phyloP scores from a whole-genome alignment of 768 basidiomycete species.

The Daedalea quercina region DNA sequence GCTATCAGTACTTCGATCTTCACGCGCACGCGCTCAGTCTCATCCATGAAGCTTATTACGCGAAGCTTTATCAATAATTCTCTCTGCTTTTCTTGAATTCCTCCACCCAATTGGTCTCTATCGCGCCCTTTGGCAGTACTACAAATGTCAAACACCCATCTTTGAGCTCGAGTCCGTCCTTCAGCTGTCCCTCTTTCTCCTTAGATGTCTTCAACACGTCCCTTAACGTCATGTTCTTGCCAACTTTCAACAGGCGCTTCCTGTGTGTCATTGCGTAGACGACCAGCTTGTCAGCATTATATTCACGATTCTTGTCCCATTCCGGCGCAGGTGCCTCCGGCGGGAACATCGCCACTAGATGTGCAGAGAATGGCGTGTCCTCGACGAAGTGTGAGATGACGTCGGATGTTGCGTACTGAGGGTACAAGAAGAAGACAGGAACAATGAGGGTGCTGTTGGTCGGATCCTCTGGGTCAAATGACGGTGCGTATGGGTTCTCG shows the following conservation, averaged over 20 bases:
- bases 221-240: slow-evolving; percentile 80
- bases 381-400: slow-evolving; percentile 83
- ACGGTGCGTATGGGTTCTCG: slow-evolving; percentile 52
- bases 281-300: slow-evolving; percentile 53
- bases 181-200: slow-evolving; percentile 48
- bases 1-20: too few relatives aligned
- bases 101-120: slow-evolving; percentile 81
- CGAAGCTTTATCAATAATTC: not conserved
- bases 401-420: slow-evolving; percentile 84
- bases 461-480: slow-evolving; percentile 62
- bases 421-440: slow-evolving; percentile 92
- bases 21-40: too few relatives aligned
- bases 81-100: slow-evolving; percentile 56
- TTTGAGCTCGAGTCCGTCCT: slow-evolving; percentile 79
- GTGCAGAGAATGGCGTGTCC: slow-evolving; percentile 72
- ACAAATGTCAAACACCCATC: slow-evolving; percentile 79
- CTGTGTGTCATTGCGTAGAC: slow-evolving; percentile 79
- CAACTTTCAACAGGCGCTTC: slow-evolving; percentile 81
- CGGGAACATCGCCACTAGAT: slow-evolving; percentile 81
- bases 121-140: slow-evolving; percentile 68
- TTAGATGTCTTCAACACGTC: slow-evolving; percentile 67
- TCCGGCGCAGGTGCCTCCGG: slow-evolving; percentile 53
- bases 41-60: too few relatives aligned
- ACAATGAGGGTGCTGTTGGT: slow-evolving; percentile 57
- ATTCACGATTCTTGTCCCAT: slow-evolving; percentile 76